Base-by-base conservation (phyloP, 345 rosid genomes). In the Noccaea bulbosa region DNA sequence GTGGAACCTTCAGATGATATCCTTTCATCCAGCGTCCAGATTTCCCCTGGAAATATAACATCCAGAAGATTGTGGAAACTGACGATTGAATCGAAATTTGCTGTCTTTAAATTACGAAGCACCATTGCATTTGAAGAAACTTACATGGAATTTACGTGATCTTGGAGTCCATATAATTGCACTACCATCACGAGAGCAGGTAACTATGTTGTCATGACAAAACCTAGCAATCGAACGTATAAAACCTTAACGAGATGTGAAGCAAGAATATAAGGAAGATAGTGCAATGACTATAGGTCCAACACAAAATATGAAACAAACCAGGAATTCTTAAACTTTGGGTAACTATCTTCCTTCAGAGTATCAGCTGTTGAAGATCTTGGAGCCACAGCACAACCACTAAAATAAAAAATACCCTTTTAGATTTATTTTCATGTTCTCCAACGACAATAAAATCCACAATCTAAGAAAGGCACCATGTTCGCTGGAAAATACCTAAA, bases 111-210 rank as follows among this genome's bases (percentile, higher is more conserved):
- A 46, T 48, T 69, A 64, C 11, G 7, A 52, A 50, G 41, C 46
- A 59, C 41, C 49, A 38, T 33, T 51, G 22, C 55, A 40, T 34
- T 34, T 57, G 50, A 60, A 54, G 34, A 16, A 64, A 79, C 89
- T 84, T 79, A 91, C 99, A 85, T 91, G 84, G 66, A 81, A 86
- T 87, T 90, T 86, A 61, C 97, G 99, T 55, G 92, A 84, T 80
- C 83, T 85, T 62, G 96, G 95, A 70, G 85, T 89, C 98, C 98
- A 94, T 59, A 94, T 94, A 63, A 91, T 94, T 83, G 99, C 99
- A 86, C 99, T 94, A 57, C 99, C 99, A 81, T 94, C 99, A 68
- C 98, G 96, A 81, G 99, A 94, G 72, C 99, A 94, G 24, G 99
- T 94, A 61, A 94, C 98, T 43, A 94, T 91, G 84, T 87, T 86